Base-by-base conservation (phyloP, 2,329 filamentous ascomycete genomes). In the Aspergillus caelatus region DNA sequence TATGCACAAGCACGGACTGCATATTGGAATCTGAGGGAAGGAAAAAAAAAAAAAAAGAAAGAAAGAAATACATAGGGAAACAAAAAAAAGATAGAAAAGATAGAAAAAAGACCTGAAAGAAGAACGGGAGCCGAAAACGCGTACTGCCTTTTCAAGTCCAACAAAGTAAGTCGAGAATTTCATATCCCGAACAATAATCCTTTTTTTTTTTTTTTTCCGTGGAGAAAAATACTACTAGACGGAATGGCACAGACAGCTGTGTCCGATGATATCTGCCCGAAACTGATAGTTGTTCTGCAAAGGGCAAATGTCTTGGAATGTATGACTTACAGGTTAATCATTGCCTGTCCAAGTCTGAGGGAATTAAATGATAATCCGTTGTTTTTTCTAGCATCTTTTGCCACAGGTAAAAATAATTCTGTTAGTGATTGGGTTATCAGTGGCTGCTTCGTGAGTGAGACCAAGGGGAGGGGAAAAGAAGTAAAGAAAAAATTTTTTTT, bases 1-100 rank as follows among this genome's bases (percentile, higher is more conserved):
- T 36, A 53, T 60, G 58, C 58, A 54, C 28, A 36, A n/a, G 45
- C 36, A 50, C 57, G 32, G 34, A 43, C 36, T 59, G 39, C 57
- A 59, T 48, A 59, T 53, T 53, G 36, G 32, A 34, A 34, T 36
- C 8, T 26, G 26, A 26, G 26, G 26, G 12, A 14, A 23, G 16
- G 7, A 1, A 50, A 50, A 32, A 19, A 9, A 21, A 6, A 21
- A 5, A 34, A 7, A 14, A 4, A 34, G 32, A 32, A 4, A 3
- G 26, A n/a, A n/a, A n/a, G 26, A 26, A 26, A 26, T 26, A 26
- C 4, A 5, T 3, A 26, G 26, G 26, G 26, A 26, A 26, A 26
- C 4, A 26, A 26, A n/a, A 26, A n/a, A 14, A 30, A 34, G 9
- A 52, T 52, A 36, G 8, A 28, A 19, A 21, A 52, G 12, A 16